These are phyloP conservation scores for Clavispora carvajalis DNA, from an alignment of 805 yeast genomes.

Conservation along the genomic window DNA sequence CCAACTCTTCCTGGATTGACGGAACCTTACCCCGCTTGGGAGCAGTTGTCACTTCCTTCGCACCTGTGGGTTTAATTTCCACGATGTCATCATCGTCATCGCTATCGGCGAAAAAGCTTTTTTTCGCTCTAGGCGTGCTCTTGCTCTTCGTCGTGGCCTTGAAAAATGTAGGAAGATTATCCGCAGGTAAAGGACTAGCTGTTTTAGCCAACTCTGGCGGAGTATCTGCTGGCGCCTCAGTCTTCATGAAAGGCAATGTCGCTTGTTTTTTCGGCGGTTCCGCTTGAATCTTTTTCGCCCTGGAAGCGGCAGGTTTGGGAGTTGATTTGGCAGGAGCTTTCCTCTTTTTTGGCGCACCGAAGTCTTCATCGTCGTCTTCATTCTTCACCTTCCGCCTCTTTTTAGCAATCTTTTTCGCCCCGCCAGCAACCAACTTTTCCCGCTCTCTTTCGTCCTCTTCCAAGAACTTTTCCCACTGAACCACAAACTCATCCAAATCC, in stretches of 20 bases:
- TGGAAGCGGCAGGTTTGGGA: background rate
- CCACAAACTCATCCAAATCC: constrained; percentile 73
- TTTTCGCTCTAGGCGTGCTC: background rate
- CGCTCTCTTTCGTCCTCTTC: constrained; percentile 59
- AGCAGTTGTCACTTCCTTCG: background rate
- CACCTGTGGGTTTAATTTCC: constrained; percentile 15
- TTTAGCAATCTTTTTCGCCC: constrained; percentile 34
- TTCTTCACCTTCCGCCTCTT: constrained; percentile 23
- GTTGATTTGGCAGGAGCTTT: constrained; percentile 5
- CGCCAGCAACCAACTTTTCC: constrained; percentile 41
- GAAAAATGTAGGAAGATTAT: constrained; percentile 14
- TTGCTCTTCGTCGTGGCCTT: constrained; percentile 5
- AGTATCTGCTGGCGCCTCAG: constrained; percentile 1
- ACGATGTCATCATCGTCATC: constrained; percentile 17
- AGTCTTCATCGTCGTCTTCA: constrained; percentile 12
- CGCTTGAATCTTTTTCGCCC: background rate
- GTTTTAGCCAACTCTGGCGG: background rate
- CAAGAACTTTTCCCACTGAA: constrained; percentile 63
- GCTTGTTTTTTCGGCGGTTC: constrained; percentile 5
- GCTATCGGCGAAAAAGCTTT: constrained; percentile 3
- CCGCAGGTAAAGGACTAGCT: background rate
- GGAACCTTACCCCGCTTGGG: constrained; percentile 1
- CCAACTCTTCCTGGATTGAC: constrained; percentile 12
- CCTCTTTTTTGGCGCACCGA: constrained; percentile 9
- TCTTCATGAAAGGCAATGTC: constrained; percentile 6